Evolutionary conservation across 2,329 filamentous ascomycete species (phyloP).

Genomic region (Ascochyta lentis): DNA sequence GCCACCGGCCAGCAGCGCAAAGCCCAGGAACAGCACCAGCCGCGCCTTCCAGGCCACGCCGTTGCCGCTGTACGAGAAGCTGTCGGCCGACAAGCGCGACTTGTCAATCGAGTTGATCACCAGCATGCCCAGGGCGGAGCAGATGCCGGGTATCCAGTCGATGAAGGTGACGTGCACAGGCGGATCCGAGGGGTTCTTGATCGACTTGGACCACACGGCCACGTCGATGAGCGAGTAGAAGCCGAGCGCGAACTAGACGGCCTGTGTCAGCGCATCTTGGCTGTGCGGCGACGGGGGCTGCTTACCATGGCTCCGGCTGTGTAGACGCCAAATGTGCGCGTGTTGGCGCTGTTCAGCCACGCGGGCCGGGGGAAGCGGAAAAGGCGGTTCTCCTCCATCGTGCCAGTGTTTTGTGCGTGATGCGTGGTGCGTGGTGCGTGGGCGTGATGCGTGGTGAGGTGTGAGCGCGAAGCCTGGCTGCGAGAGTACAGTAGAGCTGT

Average conservation of each 20-base stretch:
- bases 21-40: constrained; percentile 72
- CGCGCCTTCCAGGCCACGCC: constrained; percentile 74
- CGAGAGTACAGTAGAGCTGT: constrained; percentile 12
- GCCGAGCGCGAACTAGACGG: constrained; percentile 67
- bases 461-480: constrained; percentile 11
- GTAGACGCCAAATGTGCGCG: constrained; percentile 71
- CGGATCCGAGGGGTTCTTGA: constrained; percentile 63
- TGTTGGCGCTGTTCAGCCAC: constrained; percentile 70
- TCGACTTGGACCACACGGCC: constrained; percentile 67
- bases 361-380: constrained; percentile 72
- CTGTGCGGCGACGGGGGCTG: constrained; percentile 6
- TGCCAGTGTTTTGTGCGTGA: neutral
- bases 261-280: neutral
- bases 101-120: constrained; percentile 78
- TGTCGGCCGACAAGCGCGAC: constrained; percentile 67
- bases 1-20: constrained; percentile 72
- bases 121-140: constrained; percentile 72
- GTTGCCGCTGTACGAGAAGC: constrained; percentile 68
- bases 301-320: constrained; percentile 69
- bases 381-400: constrained; percentile 61
- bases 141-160: constrained; percentile 76
- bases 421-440: neutral
- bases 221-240: constrained; percentile 75
- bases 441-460: neutral
- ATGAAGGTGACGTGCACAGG: constrained; percentile 70